A percentile compares a stretch with the other conserved stretches of the same genome.
Conservation (phyloP, 306 rosid genomes). For the Fagus crenata region DNA sequence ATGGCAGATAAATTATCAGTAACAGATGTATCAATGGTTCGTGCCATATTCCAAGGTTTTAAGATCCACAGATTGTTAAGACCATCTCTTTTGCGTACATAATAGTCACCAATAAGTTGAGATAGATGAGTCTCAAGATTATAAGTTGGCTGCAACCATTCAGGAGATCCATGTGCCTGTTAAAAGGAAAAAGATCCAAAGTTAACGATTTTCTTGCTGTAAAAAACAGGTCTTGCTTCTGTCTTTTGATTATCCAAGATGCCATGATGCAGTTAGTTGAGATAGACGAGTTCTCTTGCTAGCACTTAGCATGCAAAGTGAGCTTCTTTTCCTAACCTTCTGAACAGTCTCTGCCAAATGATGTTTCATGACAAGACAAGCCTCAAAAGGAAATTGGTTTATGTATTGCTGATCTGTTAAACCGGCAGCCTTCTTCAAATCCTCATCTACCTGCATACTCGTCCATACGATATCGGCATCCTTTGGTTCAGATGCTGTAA, state of each 20-base stretch:
- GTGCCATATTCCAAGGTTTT: slow-evolving; percentile 99
- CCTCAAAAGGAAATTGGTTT: slow-evolving; percentile 93
- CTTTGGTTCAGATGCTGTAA: slow-evolving; percentile 73
- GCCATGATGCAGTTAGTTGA: slow-evolving; percentile 6
- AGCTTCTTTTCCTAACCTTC: slow-evolving; percentile 57
- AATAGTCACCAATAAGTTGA: slow-evolving; percentile 84
- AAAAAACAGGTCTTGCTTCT: not conserved
- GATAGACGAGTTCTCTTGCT: too few relatives aligned
- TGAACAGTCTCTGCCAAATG: slow-evolving; percentile 89
- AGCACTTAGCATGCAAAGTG: slow-evolving; percentile 14
- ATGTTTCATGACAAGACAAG: slow-evolving; percentile 97
- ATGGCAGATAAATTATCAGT: slow-evolving; percentile 75
- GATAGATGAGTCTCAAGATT: slow-evolving; percentile 81
- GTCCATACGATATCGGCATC: slow-evolving; percentile 95
- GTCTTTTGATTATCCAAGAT: slow-evolving; percentile 2
- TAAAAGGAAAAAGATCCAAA: not conserved
- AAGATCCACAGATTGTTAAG: slow-evolving; percentile 80
- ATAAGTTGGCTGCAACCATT: slow-evolving; percentile 94
- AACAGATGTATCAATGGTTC: slow-evolving; percentile 90
- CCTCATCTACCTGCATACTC: slow-evolving; percentile 80
- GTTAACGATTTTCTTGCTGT: slow-evolving; percentile 1
- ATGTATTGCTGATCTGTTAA: slow-evolving; percentile 75
- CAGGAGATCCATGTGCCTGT: slow-evolving; percentile 84
- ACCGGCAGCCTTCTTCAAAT: slow-evolving; percentile 70
- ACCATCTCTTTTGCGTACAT: slow-evolving; percentile 66